Conservation (phyloP, 805 yeast species). For the Kluyveromyces siamensis region DNA sequence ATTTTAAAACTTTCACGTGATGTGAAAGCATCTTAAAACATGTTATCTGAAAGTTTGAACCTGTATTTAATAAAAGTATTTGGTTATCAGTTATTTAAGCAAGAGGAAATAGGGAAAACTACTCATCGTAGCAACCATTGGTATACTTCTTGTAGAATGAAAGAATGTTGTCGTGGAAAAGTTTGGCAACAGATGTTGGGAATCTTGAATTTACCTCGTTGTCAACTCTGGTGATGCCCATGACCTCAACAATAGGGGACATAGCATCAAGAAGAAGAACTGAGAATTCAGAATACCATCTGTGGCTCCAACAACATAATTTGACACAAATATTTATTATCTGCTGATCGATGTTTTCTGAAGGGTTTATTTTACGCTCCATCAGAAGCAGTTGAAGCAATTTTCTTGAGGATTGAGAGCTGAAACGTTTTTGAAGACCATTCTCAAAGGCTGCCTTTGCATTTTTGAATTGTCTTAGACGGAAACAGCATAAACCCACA, state of each 20-base stretch:
- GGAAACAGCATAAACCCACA: slow-evolving; percentile 73
- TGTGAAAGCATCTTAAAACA: no score
- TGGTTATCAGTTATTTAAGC: no score
- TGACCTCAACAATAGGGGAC: slow-evolving; percentile 55
- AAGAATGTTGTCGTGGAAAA: slow-evolving; percentile 22
- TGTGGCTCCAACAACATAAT: slow-evolving; percentile 92
- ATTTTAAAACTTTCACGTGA: not conserved
- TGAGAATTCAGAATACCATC: slow-evolving; percentile 93
- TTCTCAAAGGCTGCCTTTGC: slow-evolving; percentile 76
- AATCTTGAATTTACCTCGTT: slow-evolving; percentile 63
- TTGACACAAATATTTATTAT: slow-evolving; percentile 65
- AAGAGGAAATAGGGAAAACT: not conserved
- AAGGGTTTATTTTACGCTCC: slow-evolving; percentile 32
- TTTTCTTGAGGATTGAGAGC: slow-evolving; percentile 70
- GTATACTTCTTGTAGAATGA: slow-evolving; percentile 20
- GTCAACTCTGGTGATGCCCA: slow-evolving; percentile 70
- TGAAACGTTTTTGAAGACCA: slow-evolving; percentile 66
- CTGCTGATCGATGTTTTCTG: slow-evolving; percentile 36
- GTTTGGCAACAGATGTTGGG: slow-evolving; percentile 32
- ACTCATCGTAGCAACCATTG: slow-evolving; percentile 23
- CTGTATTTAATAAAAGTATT: no score
- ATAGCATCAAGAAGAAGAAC: slow-evolving; percentile 54
- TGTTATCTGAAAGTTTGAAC: no score
- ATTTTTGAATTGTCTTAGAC: slow-evolving; percentile 80
- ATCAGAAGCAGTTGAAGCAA: slow-evolving; percentile 55